Evolutionary conservation across 495 filamentous ascomycete genomes (phyloP).

Genomic region (Penicillium cinerascens): DNA sequence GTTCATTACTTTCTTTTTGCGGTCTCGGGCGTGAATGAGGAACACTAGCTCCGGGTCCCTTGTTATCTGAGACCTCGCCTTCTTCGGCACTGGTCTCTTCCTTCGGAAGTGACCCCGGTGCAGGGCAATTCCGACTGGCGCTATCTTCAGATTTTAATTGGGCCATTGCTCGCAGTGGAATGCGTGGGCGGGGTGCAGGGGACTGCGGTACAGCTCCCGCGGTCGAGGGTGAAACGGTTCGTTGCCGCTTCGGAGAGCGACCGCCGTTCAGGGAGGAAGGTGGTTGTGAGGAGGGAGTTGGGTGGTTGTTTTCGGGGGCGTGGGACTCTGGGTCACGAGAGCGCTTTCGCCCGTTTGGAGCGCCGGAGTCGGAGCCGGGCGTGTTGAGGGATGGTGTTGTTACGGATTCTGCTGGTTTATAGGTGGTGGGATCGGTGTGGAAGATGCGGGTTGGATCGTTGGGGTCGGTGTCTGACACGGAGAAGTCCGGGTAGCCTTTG

Average conservation of each 20-base stretch:
- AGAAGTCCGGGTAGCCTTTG: slow-evolving; percentile 39
- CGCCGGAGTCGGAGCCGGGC: slow-evolving; percentile 15
- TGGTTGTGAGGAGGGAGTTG: slow-evolving; percentile 3
- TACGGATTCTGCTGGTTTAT: slow-evolving; percentile 2
- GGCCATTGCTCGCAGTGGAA: slow-evolving; percentile 18
- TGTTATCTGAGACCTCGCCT: slow-evolving; percentile 18
- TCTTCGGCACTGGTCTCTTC: slow-evolving; percentile 21
- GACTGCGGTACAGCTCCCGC: neutral
- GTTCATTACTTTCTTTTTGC: slow-evolving; percentile 20
- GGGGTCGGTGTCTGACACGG: slow-evolving; percentile 24
- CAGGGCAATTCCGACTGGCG: neutral
- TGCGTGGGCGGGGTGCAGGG: slow-evolving; percentile 14
- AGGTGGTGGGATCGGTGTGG: slow-evolving; percentile 16
- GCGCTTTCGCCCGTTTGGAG: slow-evolving; percentile 37
- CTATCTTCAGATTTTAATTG: neutral
- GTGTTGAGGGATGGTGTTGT: slow-evolving; percentile 17
- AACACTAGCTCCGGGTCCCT: neutral
- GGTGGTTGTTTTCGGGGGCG: slow-evolving; percentile 5
- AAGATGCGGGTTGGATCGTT: slow-evolving; percentile 30
- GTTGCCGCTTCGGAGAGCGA: slow-evolving; percentile 42
- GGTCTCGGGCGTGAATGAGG: neutral
- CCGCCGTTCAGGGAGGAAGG: slow-evolving; percentile 24
- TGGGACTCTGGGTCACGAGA: slow-evolving; percentile 42
- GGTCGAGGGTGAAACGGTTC: slow-evolving; percentile 26
- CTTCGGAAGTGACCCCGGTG: neutral